phyloP scores from a whole-genome alignment of 495 filamentous ascomycete species.

The Daldinia childiae region DNA sequence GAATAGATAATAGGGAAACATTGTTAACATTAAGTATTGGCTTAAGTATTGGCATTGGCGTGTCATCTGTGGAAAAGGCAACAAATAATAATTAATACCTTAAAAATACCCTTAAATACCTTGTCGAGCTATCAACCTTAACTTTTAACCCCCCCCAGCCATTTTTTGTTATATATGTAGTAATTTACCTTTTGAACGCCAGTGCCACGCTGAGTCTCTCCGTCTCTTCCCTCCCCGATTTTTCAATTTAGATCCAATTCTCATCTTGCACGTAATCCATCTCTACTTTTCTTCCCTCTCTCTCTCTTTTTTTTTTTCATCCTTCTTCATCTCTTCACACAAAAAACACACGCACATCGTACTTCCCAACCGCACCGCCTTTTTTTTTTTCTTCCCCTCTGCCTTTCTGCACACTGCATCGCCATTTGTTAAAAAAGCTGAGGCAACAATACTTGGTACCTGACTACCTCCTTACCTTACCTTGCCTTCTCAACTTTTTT shows the following conservation, averaged over 20 bases:
- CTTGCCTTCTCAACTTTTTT: background rate
- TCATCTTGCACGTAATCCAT: slow-evolving; percentile 2
- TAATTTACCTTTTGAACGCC: slow-evolving; percentile 15
- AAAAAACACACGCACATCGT: slow-evolving; percentile 3
- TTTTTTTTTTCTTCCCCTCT: slow-evolving; percentile 4
- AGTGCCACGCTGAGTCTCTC: slow-evolving; percentile 34
- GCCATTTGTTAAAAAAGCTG: background rate
- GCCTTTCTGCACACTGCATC: background rate
- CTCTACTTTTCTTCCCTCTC: background rate
- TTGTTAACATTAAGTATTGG: background rate
- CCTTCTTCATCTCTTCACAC: background rate
- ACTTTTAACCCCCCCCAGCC: slow-evolving; percentile 13
- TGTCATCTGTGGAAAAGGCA: slow-evolving; percentile 17
- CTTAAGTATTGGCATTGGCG: slow-evolving; percentile 1
- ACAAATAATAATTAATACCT: slow-evolving; percentile 16
- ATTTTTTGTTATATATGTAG: slow-evolving; percentile 12
- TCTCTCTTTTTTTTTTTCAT: background rate
- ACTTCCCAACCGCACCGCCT: background rate
- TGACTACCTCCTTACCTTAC: slow-evolving; percentile 1
- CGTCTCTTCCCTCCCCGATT: slow-evolving; percentile 17
- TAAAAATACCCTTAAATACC: background rate
- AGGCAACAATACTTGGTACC: slow-evolving; percentile 3
- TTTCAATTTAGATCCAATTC: slow-evolving; percentile 13
- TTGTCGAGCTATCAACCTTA: slow-evolving; percentile 11
- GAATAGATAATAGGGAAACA: background rate